Base-by-base conservation (phyloP, 2,329 filamentous ascomycete species). In the Pyrenophora graminea region DNA sequence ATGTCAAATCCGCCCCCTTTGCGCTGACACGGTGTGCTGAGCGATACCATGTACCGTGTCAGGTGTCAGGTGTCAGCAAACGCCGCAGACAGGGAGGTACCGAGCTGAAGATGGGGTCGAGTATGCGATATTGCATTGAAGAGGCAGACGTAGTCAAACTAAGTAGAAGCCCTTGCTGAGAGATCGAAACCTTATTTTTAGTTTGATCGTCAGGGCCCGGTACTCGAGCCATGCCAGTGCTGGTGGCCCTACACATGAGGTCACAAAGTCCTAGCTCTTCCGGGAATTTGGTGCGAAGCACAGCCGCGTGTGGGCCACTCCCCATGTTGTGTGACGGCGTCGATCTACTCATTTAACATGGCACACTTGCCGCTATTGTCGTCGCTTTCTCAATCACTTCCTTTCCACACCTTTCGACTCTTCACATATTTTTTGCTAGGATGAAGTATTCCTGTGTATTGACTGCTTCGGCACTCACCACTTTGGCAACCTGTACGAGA, bases 371-470 rank as follows among this genome's bases (percentile, higher is more conserved):
- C 48, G 44, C 57, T 48, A 46, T 54, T 39, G 45, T 58, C 48
- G 30, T 21, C 33, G 15, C 10, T 31, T 30, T 40, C 37, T 39
- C 36, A 27, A 33, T 30, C 42, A 39, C 31, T 12, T 23, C 17
- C n/a, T 34, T 25, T 18, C 44, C 32, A 9, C 49, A 41, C 46
- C 19, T 18, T 41, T 37, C 31, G 10, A 10, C 40, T 44, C 34
- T 6, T 46, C n/a, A 10, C 18, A 30, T 13, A 30, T 17, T 21
- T 49, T 49, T 43, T 23, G 19, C 36, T 45, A 63, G 50, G 10
- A 72, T 71, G 69, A 70, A 65, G 53, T 66, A 62, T 39, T 48
- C 46, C 40, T 61, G 49, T 21, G 45, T 68, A 43, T 46, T 70
- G 9, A 58, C 65, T 40, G 65, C 64, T 47, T 71, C 68, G 44